phyloP scores from a whole-genome alignment of 805 yeast genomes.

The Naumovozyma dairenensis region DNA sequence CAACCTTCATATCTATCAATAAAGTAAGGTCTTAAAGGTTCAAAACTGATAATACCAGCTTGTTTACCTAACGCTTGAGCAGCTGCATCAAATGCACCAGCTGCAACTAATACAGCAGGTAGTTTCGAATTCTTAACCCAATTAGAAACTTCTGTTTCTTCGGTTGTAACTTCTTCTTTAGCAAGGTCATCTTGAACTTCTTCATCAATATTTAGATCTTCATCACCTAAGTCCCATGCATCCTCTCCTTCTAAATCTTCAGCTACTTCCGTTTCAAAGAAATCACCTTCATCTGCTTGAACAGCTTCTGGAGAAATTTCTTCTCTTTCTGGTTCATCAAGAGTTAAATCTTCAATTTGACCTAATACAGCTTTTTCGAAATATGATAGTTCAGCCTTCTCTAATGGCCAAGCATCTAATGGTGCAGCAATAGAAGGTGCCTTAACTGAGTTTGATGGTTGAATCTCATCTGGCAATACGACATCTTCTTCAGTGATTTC shows the following conservation, averaged over 20 bases:
- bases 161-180: constrained; percentile 33
- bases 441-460: constrained; percentile 35
- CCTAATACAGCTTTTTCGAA: constrained; percentile 81
- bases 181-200: constrained; percentile 37
- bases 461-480: constrained; percentile 44
- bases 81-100: constrained; percentile 94
- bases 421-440: constrained; percentile 38
- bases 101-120: constrained; percentile 88
- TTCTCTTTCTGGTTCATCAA: constrained; percentile 32
- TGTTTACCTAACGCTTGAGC: constrained; percentile 87
- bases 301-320: constrained; percentile 13
- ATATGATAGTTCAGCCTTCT: constrained; percentile 60
- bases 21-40: constrained; percentile 77
- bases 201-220: constrained; percentile 58
- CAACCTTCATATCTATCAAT: constrained; percentile 74
- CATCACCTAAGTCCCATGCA: constrained; percentile 79
- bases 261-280: constrained; percentile 24
- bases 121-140: constrained; percentile 88
- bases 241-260: constrained; percentile 52
- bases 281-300: constrained; percentile 14
- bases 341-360: constrained; percentile 53
- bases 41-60: constrained; percentile 76
- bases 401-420: constrained; percentile 69
- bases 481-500: constrained; percentile 58
- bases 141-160: constrained; percentile 44